phyloP scores from a whole-genome alignment of 169 alveolate species.

The Cryptosporidium canis region DNA sequence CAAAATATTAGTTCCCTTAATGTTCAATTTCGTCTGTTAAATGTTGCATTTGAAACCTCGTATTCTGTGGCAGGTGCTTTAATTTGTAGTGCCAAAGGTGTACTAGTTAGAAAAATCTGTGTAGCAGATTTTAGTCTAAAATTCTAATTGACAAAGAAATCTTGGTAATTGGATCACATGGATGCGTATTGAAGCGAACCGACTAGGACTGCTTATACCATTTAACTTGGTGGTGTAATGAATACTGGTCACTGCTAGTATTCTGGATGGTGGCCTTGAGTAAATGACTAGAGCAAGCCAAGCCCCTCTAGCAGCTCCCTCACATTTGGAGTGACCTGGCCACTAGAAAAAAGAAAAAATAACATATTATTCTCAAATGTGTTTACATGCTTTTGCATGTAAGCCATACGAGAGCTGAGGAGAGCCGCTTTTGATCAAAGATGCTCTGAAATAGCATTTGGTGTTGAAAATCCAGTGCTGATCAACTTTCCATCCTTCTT shows the following conservation, averaged over 20 bases:
- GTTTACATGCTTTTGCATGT: no score
- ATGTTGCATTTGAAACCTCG: background rate
- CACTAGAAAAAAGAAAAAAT: no score
- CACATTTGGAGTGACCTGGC: no score
- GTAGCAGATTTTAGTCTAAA: background rate
- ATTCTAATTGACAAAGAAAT: background rate
- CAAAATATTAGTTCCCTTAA: background rate
- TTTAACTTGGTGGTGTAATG: background rate
- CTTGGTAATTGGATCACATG: background rate
- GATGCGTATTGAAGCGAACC: background rate
- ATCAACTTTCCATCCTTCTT: constrained; percentile 46
- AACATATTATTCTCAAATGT: no score
- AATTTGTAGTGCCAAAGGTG: no score
- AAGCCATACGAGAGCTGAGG: no score
- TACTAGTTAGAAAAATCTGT: no score
- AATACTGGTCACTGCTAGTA: background rate
- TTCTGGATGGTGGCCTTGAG: background rate
- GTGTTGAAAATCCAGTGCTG: constrained; percentile 16
- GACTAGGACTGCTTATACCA: background rate
- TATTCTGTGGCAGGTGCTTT: no score
- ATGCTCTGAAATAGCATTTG: constrained; percentile 31
- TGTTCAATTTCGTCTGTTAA: background rate
- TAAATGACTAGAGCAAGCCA: no score
- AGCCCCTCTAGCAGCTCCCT: no score
- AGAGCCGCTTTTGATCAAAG: background rate